Percentiles rank a stretch among this genome's conserved stretches.
phyloP scores from a whole-genome alignment of 805 yeast species.

The Hanseniaspora meyeri region DNA sequence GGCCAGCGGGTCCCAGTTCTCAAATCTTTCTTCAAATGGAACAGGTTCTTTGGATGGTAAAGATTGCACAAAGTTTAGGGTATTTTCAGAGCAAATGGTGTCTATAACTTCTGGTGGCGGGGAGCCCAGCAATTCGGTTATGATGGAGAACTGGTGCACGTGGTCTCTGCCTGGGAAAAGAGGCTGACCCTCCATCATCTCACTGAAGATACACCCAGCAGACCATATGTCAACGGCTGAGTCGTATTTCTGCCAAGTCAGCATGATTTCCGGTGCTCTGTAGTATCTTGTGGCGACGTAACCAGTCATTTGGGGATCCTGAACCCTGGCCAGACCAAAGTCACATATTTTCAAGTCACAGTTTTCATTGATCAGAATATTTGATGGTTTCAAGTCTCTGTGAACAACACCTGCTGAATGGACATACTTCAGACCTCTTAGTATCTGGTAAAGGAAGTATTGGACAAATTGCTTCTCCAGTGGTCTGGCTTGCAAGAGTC shows the following conservation, averaged over 20 bases:
- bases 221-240: constrained; percentile 97
- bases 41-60: constrained; percentile 89
- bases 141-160: constrained; percentile 93
- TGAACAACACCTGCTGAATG: constrained; percentile 89
- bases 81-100: constrained; percentile 91
- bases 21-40: constrained; percentile 71
- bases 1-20: constrained; percentile 69
- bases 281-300: constrained; percentile 92
- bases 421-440: constrained; percentile 78
- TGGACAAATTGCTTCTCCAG: constrained; percentile 92
- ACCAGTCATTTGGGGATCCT: constrained; percentile 98
- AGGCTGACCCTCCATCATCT: constrained; percentile 95
- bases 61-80: constrained; percentile 84
- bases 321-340: constrained; percentile 90
- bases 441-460: constrained; percentile 87
- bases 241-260: constrained; percentile 96
- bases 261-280: constrained; percentile 97
- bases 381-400: constrained; percentile 76
- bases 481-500: constrained; percentile 83
- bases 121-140: constrained; percentile 88
- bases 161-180: constrained; percentile 97
- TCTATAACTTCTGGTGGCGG: constrained; percentile 95
- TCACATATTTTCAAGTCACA: constrained; percentile 87
- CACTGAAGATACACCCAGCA: constrained; percentile 93
- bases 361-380: constrained; percentile 75